A percentile compares a stretch with the other conserved stretches of the same genome.
Conservation (phyloP, 1,139 yeast species). For the Trichomonascaceae sp. region DNA sequence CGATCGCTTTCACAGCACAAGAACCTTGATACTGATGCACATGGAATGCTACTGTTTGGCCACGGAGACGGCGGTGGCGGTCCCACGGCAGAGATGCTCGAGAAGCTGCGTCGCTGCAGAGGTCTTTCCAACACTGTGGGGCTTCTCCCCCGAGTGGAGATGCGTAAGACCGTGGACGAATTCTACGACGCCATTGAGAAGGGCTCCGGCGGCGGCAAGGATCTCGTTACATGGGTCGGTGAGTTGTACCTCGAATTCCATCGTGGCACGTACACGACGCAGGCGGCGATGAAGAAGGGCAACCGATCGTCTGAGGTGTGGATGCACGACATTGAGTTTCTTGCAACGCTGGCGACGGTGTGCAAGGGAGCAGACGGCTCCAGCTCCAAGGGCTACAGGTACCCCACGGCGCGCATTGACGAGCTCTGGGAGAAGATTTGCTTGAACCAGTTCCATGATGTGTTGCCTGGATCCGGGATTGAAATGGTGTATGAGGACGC, state of each 20-base stretch:
- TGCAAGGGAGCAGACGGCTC: too few relatives aligned
- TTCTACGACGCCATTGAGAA: constrained; percentile 58
- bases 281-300: constrained; percentile 69
- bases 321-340: constrained; percentile 73
- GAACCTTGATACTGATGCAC: constrained; percentile 62
- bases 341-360: constrained; percentile 67
- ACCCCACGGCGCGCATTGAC: constrained; percentile 58
- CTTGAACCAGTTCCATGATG: constrained; percentile 92
- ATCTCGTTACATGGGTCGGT: constrained; percentile 80
- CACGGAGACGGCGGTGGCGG: constrained; percentile 99
- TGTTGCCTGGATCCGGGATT: constrained; percentile 90
- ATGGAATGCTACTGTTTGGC: constrained; percentile 70
- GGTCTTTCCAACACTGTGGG: constrained; percentile 76
- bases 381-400: constrained; percentile 37
- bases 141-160: constrained; percentile 61
- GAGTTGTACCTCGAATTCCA: constrained; percentile 92
- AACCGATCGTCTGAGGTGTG: constrained; percentile 70
- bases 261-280: constrained; percentile 93
- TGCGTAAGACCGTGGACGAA: constrained; percentile 66
- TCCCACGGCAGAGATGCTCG: constrained; percentile 86
- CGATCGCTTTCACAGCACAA: constrained; percentile 73
- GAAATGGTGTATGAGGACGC: constrained; percentile 94
- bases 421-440: constrained; percentile 78
- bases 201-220: constrained; percentile 49
- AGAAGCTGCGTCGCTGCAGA: constrained; percentile 79